Evolutionary conservation across 2,329 filamentous ascomycete species (phyloP).

Genomic region (Boeremia exigua): DNA sequence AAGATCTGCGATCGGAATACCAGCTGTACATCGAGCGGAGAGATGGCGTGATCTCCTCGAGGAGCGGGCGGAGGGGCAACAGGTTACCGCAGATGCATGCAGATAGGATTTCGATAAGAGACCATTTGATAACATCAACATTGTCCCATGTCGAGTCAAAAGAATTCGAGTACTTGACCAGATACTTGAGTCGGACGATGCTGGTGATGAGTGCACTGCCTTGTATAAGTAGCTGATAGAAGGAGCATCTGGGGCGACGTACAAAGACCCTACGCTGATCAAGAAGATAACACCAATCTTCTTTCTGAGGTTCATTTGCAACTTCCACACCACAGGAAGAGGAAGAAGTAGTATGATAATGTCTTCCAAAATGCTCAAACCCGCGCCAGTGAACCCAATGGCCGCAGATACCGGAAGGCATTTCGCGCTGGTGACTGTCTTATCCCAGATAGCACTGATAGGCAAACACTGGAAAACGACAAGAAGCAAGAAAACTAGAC

Average conservation of each 20-base stretch:
- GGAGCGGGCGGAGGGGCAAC: slow-evolving; percentile 21
- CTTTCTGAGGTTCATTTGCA: slow-evolving; percentile 23
- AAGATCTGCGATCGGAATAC: slow-evolving; percentile 9
- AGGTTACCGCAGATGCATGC: slow-evolving; percentile 25
- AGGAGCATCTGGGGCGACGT: not conserved
- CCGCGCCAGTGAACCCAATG: slow-evolving; percentile 21
- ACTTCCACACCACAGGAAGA: slow-evolving; percentile 19
- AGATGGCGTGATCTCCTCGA: slow-evolving; percentile 15
- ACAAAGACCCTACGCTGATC: slow-evolving; percentile 25
- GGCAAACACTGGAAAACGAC: slow-evolving; percentile 23
- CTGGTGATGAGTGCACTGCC: slow-evolving; percentile 23
- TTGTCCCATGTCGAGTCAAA: slow-evolving; percentile 27
- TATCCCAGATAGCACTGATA: slow-evolving; percentile 22
- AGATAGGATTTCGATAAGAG: slow-evolving; percentile 23
- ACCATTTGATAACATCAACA: slow-evolving; percentile 26
- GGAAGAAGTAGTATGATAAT: slow-evolving; percentile 25
- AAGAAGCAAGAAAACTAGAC: slow-evolving; percentile 21
- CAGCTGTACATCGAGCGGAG: slow-evolving; percentile 16
- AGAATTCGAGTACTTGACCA: slow-evolving; percentile 21
- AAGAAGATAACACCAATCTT: slow-evolving; percentile 19
- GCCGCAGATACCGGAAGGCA: slow-evolving; percentile 17
- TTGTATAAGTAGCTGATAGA: not conserved
- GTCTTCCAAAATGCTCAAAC: slow-evolving; percentile 20
- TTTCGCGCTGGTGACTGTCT: slow-evolving; percentile 15
- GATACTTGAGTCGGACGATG: slow-evolving; percentile 21